Base-by-base conservation (phyloP, 192 early-diverging fungal species). In the Coemansia sp. region DNA sequence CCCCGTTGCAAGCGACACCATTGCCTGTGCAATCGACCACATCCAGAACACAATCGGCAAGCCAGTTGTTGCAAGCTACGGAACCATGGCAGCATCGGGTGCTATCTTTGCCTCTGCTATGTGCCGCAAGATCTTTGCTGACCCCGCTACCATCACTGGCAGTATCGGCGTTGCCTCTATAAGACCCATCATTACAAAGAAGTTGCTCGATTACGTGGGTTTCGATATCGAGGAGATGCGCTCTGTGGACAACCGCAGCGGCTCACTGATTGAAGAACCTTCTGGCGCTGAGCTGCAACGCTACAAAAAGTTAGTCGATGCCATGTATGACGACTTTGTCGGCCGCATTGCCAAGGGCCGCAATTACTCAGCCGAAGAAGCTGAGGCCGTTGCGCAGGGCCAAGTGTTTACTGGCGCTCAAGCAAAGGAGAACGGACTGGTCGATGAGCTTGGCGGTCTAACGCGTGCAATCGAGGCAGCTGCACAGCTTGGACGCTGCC, bases 141-240 rank as follows among this genome's bases (percentile, higher is more conserved):
- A 69, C 46, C 89, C 90, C 2, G 84, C 81, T 5, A 91, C 90
- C 4, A 75, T 92, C 7, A 92, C 91, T 6, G 91, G 91, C 43
- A 88, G 88, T 39, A 92, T 92, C 57, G 91, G 91, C 30, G 90
- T 92, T 1, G 90, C 89, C 0, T 55, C 85, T 0, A 55, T 85
- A 53, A 62, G 84, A 26, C 90, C 90, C 2, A 72, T 78, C 24
- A 64, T 91, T 49, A 85, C 88, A 3, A 60, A 62, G 11, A 81
- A 87, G 75, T 71, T 88, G 51, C 84, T 90, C 57, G 87, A 87
- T 60, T 62, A 76, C 39, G 49, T 87, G 5, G 90, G 91, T 8
- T 74, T 87, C 51, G 90, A 83, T 26, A 68, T 91, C 20, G 89
- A 88, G 53, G 83, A 87, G 75, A 38, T 72, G 15, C 74, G 76